A percentile compares a stretch with the other conserved stretches of the same genome.
Conservation (phyloP, 345 rosid species). For the Euphorbia peplus region DNA sequence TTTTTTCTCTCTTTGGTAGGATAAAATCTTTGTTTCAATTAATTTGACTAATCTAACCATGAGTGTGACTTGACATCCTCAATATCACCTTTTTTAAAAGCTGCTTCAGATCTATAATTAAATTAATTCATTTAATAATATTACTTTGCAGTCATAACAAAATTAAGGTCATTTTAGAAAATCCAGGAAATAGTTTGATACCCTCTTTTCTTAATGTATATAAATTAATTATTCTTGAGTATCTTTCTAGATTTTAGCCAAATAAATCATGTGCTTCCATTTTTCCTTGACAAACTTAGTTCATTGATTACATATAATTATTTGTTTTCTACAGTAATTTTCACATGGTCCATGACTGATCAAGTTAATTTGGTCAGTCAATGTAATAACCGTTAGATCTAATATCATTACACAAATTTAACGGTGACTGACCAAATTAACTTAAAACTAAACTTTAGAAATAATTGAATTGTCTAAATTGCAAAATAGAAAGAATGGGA, state of each 20-base stretch:
- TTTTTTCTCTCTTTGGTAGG: background rate
- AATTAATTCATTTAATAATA: background rate
- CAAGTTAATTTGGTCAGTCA: too few relatives aligned
- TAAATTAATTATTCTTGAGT: too few relatives aligned
- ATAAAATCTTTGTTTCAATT: slow-evolving; percentile 2
- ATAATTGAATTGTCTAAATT: too few relatives aligned
- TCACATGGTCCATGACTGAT: background rate
- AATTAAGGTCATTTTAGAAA: slow-evolving; percentile 3
- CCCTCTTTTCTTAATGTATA: too few relatives aligned
- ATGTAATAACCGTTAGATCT: too few relatives aligned
- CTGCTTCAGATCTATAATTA: slow-evolving; percentile 11
- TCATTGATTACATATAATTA: background rate
- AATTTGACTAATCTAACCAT: slow-evolving; percentile 19
- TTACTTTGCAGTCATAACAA: background rate
- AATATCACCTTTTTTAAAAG: slow-evolving; percentile 4
- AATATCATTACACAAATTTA: too few relatives aligned
- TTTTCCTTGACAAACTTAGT: background rate
- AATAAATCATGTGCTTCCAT: background rate
- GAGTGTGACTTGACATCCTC: slow-evolving; percentile 26
- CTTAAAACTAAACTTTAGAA: too few relatives aligned
- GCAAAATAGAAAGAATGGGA: too few relatives aligned
- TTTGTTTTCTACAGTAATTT: background rate
- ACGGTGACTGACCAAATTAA: too few relatives aligned
- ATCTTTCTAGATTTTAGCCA: background rate
- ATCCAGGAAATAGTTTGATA: background rate